Base-by-base conservation (phyloP, 2,329 filamentous ascomycete species). In the Domatiomyces globalis region DNA sequence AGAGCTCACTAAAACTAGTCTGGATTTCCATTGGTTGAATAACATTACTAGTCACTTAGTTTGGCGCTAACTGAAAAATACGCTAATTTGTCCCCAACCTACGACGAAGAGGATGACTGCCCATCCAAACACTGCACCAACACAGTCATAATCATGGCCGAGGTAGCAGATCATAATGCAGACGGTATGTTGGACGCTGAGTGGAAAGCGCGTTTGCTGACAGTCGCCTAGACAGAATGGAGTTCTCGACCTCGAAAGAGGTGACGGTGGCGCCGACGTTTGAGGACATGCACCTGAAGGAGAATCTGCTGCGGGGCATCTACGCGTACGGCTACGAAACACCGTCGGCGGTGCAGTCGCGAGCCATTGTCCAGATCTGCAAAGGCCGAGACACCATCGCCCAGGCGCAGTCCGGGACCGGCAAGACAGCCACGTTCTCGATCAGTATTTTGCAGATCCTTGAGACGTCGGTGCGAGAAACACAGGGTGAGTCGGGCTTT, bases 301-400 rank as follows among this genome's bases (percentile, higher is more conserved):
- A 96, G 69, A 95, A 94, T 65, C 81, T 98, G 36, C 81, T 98
- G 59, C 89, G 92, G 60, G 92, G 92, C 58, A 90, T 98, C 66
- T 98, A 98, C 67, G 92, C 92, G 36, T 98, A 98, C 63, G 92
- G 92, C 58, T 98, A 96, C 71, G 92, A 98, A 68, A 95, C 92
- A 1, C 92, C 92, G 10, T 98, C 92, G 0, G 92, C 92, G 12
- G 90, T 98, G 17, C 92, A 98, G 73, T 95, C 90, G 60, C 87
- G 92, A 65, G 92, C 92, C 49, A 98, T 98, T 65, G 92, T 98
- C 48, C 92, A 96, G 72, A 86, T 98, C 65, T 98, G 92, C 80
- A 96, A 96, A 72, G 92, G 92, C 59, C 87, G 92, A 71, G 92
- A 98, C 69, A 96, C 92, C 56, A 98, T 98, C 66, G 92, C 92